These are phyloP conservation scores for Boletus rubropictus DNA, from an alignment of 768 basidiomycete species.

Conservation along the genomic window DNA sequence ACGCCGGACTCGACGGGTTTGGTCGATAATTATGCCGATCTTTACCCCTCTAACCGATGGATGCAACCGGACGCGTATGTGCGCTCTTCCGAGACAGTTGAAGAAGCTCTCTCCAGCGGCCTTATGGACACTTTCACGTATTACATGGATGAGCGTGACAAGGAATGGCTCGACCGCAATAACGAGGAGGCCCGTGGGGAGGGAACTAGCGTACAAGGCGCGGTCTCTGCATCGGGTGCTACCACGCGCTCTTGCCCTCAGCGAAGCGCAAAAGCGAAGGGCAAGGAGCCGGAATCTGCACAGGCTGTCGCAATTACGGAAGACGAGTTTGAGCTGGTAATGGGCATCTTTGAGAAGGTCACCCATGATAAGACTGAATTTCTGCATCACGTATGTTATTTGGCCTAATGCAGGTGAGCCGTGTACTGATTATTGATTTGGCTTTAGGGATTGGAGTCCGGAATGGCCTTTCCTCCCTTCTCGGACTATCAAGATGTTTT, in stretches of 20 bases:
- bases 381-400: constrained; percentile 73
- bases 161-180: constrained; percentile 89
- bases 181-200: constrained; percentile 83
- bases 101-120: constrained; percentile 59
- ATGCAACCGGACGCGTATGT: constrained; percentile 74
- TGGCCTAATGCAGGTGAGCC: not conserved
- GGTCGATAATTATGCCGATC: constrained; percentile 68
- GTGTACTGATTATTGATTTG: not conserved
- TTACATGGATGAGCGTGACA: constrained; percentile 94
- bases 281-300: constrained; percentile 70
- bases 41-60: constrained; percentile 70
- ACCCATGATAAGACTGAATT: constrained; percentile 88
- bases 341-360: constrained; percentile 89
- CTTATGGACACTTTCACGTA: constrained; percentile 78
- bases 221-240: constrained; percentile 45
- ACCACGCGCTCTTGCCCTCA: constrained; percentile 51
- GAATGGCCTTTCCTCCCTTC: constrained; percentile 66
- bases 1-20: constrained; percentile 85
- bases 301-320: constrained; percentile 70
- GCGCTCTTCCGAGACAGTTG: constrained; percentile 79
- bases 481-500: constrained; percentile 69
- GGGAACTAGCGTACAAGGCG: constrained; percentile 74
- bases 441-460: constrained; percentile 55
- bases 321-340: constrained; percentile 91
- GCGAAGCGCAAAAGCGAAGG: constrained; percentile 73